Percentiles rank a stretch among this genome's conserved stretches.
phyloP scores from a whole-genome alignment of 345 rosid genomes.

The Jatropha curcas region DNA sequence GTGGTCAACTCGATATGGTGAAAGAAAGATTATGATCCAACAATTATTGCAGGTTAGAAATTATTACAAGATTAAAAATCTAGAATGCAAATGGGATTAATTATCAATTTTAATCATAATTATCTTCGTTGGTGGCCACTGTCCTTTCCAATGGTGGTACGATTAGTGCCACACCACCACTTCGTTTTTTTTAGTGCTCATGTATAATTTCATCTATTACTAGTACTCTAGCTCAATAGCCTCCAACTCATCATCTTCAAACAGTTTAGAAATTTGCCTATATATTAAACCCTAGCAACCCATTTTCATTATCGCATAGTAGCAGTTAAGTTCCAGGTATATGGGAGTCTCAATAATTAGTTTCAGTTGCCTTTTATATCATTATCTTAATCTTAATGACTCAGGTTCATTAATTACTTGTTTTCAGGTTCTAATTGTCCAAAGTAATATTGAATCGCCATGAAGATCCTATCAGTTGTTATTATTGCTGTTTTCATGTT shows the following conservation, averaged over 20 bases:
- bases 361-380: no score
- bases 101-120: not conserved
- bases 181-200: not conserved
- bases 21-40: no score
- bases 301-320: not conserved
- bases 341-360: no score
- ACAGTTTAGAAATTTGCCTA: not conserved
- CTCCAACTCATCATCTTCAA: no score
- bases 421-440: not conserved
- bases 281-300: not conserved
- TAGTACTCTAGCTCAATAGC: no score
- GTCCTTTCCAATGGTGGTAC: not conserved
- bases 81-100: not conserved
- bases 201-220: not conserved
- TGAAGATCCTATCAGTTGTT: conserved; percentile 4
- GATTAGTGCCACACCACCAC: not conserved
- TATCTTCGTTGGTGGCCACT: not conserved
- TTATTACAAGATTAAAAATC: not conserved
- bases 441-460: not conserved
- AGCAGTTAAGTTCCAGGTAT: not conserved
- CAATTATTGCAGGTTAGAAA: no score
- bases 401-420: not conserved
- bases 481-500: not conserved
- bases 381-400: no score
- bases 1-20: no score